A percentile compares a stretch with the other conserved stretches of the same genome.
These are phyloP conservation scores for Wickerhamiella bombiphila DNA, from an alignment of 805 yeast species.

Conservation along the genomic window DNA sequence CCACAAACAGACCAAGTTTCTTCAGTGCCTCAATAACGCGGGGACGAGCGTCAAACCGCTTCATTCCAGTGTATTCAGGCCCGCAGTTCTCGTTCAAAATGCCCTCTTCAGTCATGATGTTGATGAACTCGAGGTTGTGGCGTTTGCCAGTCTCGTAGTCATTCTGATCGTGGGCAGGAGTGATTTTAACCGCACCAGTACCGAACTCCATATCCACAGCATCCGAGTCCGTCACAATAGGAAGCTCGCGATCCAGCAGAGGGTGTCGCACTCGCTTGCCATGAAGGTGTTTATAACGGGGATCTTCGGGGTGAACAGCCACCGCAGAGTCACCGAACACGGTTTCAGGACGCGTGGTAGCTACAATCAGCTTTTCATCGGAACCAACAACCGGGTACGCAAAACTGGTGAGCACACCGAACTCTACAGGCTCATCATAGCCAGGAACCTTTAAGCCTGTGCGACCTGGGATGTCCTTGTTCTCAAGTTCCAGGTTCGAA, in stretches of 20 bases:
- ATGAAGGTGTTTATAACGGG: conserved; percentile 84
- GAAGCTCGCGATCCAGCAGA: conserved; percentile 67
- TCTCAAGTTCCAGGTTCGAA: conserved; percentile 92
- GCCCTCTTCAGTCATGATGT: conserved; percentile 88
- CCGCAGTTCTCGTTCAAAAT: conserved; percentile 84
- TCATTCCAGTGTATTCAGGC: conserved; percentile 67
- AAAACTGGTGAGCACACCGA: conserved; percentile 93
- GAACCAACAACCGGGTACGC: conserved; percentile 79
- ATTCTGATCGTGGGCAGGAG: conserved; percentile 96
- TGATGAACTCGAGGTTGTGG: conserved; percentile 72
- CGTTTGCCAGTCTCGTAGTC: conserved; percentile 96
- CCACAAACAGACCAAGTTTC: conserved; percentile 59
- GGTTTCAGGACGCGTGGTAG: conserved; percentile 98
- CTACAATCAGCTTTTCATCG: conserved; percentile 78
- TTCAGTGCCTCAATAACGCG: conserved; percentile 69
- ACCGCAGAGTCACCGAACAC: conserved; percentile 95
- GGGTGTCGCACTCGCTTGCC: conserved; percentile 90
- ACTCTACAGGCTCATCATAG: conserved; percentile 78
- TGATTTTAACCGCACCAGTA: conserved; percentile 98
- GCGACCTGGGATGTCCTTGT: conserved; percentile 73
- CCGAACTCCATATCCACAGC: conserved; percentile 99
- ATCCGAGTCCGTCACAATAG: conserved; percentile 77
- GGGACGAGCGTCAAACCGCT: conserved; percentile 87
- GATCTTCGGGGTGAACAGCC: conserved; percentile 93
- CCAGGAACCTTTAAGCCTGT: conserved; percentile 76